Evolutionary conservation across 2,329 filamentous ascomycete genomes (phyloP).

Genomic region (Pseudogymnoascus sp.): DNA sequence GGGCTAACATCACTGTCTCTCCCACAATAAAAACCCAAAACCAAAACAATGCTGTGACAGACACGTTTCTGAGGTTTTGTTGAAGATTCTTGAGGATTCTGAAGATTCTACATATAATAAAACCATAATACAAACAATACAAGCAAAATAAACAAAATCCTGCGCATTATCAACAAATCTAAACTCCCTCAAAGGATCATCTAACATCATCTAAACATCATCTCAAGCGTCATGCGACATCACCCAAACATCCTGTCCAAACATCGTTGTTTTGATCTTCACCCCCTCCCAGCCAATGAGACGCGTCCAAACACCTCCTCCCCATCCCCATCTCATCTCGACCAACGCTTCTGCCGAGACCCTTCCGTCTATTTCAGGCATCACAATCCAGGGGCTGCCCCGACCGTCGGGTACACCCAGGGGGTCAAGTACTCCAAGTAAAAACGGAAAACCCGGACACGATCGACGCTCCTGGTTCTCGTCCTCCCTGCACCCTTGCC

Average conservation of each 20-base stretch:
- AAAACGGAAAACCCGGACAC: neutral
- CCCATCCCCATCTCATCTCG: neutral
- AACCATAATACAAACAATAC: neutral
- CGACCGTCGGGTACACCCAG: constrained; percentile 1
- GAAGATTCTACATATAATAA: neutral
- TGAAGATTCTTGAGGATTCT: neutral
- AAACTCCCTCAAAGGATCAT: neutral
- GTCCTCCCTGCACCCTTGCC: neutral
- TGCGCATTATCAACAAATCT: neutral
- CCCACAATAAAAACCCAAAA: neutral
- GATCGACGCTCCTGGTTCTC: neutral
- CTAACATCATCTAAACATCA: constrained; percentile 2
- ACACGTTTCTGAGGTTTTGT: neutral
- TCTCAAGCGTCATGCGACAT: neutral
- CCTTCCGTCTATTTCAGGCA: constrained; percentile 1
- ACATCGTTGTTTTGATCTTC: neutral
- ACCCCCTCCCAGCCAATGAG: neutral
- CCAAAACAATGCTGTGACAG: neutral
- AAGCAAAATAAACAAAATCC: neutral
- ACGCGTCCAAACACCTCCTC: neutral
- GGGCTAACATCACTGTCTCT: neutral
- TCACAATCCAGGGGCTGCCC: neutral
- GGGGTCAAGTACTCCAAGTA: neutral
- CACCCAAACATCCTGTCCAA: neutral
- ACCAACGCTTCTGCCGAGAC: constrained; percentile 4